Conservation (phyloP, 1,284 basidiomycete genomes). For the Meira miltonrushii region DNA sequence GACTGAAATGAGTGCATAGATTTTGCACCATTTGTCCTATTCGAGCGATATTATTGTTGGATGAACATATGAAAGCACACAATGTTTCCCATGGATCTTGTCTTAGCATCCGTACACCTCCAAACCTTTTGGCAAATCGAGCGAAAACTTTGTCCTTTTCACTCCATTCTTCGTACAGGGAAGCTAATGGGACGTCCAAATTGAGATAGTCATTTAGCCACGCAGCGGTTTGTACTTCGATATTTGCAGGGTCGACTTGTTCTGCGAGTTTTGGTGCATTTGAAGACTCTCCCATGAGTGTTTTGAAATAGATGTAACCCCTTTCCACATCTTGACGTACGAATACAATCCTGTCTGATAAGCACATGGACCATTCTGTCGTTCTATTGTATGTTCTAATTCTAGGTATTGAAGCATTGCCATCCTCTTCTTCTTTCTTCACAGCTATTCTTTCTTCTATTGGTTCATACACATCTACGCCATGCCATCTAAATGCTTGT, state of each 20-base stretch:
- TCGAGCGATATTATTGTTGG: slow-evolving; percentile 78
- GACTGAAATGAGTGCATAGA: slow-evolving; percentile 38
- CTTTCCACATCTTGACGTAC: slow-evolving; percentile 40
- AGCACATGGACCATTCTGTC: slow-evolving; percentile 48
- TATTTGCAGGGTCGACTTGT: background rate
- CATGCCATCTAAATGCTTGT: slow-evolving; percentile 49
- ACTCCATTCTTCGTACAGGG: slow-evolving; percentile 73
- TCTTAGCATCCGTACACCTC: slow-evolving; percentile 65
- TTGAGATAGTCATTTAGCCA: slow-evolving; percentile 90
- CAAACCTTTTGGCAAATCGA: slow-evolving; percentile 61
- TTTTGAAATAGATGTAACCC: slow-evolving; percentile 38
- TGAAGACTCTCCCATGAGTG: slow-evolving; percentile 18
- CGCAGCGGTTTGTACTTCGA: slow-evolving; percentile 57
- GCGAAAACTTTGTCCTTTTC: slow-evolving; percentile 70
- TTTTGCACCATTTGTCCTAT: slow-evolving; percentile 52
- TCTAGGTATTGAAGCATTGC: background rate
- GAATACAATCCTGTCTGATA: slow-evolving; percentile 47
- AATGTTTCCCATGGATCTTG: slow-evolving; percentile 81
- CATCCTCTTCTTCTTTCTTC: slow-evolving; percentile 13
- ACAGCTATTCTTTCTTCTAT: background rate
- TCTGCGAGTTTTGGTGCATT: background rate
- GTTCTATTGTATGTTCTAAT: slow-evolving; percentile 12
- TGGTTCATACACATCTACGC: slow-evolving; percentile 30
- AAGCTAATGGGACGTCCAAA: slow-evolving; percentile 68
- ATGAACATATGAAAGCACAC: slow-evolving; percentile 80